These are phyloP conservation scores for Aspergillus bridgeri DNA, from an alignment of 495 filamentous ascomycete genomes.

Conservation along the genomic window DNA sequence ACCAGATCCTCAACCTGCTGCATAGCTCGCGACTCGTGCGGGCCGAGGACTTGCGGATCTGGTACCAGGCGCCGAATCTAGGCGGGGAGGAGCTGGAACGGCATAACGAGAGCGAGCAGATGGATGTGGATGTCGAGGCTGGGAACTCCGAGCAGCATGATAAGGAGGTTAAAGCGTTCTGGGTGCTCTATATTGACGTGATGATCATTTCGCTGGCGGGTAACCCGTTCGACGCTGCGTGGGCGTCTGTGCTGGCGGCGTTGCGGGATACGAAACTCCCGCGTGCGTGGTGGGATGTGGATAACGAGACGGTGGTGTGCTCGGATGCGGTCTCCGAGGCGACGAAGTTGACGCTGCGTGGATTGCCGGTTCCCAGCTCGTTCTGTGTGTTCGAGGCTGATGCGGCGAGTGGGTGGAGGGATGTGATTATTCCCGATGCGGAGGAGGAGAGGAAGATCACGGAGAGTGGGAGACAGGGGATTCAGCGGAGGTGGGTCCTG, in stretches of 20 bases:
- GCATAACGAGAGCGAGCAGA: constrained; percentile 42
- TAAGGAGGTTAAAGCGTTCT: constrained; percentile 74
- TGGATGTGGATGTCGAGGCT: constrained; percentile 36
- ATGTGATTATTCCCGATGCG: constrained; percentile 37
- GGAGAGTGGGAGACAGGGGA: constrained; percentile 32
- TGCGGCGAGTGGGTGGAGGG: constrained; percentile 43
- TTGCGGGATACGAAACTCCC: constrained; percentile 77
- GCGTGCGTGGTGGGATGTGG: constrained; percentile 77
- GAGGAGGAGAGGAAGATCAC: constrained; percentile 39
- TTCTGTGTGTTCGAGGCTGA: constrained; percentile 71
- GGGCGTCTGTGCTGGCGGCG: constrained; percentile 81
- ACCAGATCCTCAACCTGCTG: constrained; percentile 70
- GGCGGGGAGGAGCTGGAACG: constrained; percentile 28
- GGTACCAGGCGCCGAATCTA: constrained; percentile 53
- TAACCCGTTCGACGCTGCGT: constrained; percentile 85
- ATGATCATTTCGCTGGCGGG: constrained; percentile 88
- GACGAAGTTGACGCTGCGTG: constrained; percentile 48
- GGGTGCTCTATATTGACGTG: constrained; percentile 90
- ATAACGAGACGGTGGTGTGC: constrained; percentile 75
- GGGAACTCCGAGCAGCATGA: constrained; percentile 20
- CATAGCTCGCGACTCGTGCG: constrained; percentile 62
- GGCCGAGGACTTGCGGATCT: constrained; percentile 62
- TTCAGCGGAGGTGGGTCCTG: constrained; percentile 67
- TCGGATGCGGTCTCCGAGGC: constrained; percentile 52
- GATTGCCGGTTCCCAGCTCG: constrained; percentile 66